A percentile compares a stretch with the other conserved stretches of the same genome.
Evolutionary conservation across 805 yeast species (phyloP).

Genomic region (Spathaspora sp.): DNA sequence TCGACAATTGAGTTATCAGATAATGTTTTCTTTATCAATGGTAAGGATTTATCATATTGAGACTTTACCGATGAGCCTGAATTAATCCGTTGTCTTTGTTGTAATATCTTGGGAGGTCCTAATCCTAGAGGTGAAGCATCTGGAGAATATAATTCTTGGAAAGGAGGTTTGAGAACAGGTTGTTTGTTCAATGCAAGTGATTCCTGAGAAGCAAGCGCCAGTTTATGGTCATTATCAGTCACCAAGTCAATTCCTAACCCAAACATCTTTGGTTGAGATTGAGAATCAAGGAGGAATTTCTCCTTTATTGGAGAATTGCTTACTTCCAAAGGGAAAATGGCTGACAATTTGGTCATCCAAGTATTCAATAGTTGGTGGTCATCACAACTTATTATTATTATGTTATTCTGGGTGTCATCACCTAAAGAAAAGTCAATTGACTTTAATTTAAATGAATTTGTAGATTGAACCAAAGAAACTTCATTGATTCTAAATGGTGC

Average conservation of each 20-base stretch:
- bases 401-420: slow-evolving; percentile 8
- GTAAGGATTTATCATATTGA: slow-evolving; percentile 6
- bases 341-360: slow-evolving; percentile 30
- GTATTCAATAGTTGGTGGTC: slow-evolving; percentile 14
- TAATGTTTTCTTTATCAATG: slow-evolving; percentile 8
- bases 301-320: slow-evolving; percentile 19
- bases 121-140: neutral
- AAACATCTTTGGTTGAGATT: slow-evolving; percentile 16
- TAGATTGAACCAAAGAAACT: slow-evolving; percentile 18
- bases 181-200: neutral
- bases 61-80: neutral
- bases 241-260: slow-evolving; percentile 34
- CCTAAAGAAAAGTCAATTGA: slow-evolving; percentile 16
- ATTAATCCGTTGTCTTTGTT: neutral
- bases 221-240: slow-evolving; percentile 2
- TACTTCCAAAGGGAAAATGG: slow-evolving; percentile 30
- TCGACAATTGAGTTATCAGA: neutral
- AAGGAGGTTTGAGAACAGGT: neutral
- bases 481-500: slow-evolving; percentile 43
- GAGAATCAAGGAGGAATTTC: slow-evolving; percentile 16
- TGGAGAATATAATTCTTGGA: slow-evolving; percentile 2
- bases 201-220: neutral
- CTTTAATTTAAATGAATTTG: slow-evolving; percentile 9
- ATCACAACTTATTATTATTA: slow-evolving; percentile 12
- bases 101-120: neutral